Evolutionary conservation across 2,329 filamentous ascomycete species (phyloP), one percentile per base, ranked within the genome.

Genomic region (Aspergillus nomiae): DNA sequence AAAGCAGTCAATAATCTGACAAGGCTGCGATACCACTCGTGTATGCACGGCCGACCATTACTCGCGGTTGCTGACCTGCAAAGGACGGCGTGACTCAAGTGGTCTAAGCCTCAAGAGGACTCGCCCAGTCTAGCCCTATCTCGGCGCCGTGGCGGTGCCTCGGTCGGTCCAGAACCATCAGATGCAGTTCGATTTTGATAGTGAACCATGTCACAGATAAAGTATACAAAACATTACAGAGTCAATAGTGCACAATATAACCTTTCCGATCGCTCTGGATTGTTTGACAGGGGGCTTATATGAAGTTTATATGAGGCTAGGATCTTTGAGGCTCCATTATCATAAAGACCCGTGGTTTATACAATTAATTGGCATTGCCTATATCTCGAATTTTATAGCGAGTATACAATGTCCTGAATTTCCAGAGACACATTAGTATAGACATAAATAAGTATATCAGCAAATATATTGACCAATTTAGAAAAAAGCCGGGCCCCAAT

Each of bases 201-300:
- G 28, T 30, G 30, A 54, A 24, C 50, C 55, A 59, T 61, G 56
- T 36, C 34, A 56, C 59, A 57, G 57, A 58, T 41, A 58, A 41
- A 58, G 36, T 36, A 21, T n/a, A 19, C 34, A 24, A 19, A n/a
- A 21, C n/a, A 21, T 7, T 32, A 51, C 26, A 36, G 50, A 30
- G 50, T 21, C 48, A 4, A 53, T 14, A 16, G 8, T 10, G 21
- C 45, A 24, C 9, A 14, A 12, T 26, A 48, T 26, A 21, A 24
- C 24, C 11, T 53, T 53, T 53, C 48, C 2, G 28, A 21, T 32
- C 26, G 19, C 16, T 28, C 50, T 34, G 14, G 50, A 36, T 36
- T 36, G 51, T 38, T 26, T 21, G 32, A 26, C 51, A 26, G 6
- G 32, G 51, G 26, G 32, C 51, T 55, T 55, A n/a, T 55, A 26